These are phyloP conservation scores for Sphaerostilbella broomeana DNA, from an alignment of 2,329 filamentous ascomycete genomes.

Conservation along the genomic window DNA sequence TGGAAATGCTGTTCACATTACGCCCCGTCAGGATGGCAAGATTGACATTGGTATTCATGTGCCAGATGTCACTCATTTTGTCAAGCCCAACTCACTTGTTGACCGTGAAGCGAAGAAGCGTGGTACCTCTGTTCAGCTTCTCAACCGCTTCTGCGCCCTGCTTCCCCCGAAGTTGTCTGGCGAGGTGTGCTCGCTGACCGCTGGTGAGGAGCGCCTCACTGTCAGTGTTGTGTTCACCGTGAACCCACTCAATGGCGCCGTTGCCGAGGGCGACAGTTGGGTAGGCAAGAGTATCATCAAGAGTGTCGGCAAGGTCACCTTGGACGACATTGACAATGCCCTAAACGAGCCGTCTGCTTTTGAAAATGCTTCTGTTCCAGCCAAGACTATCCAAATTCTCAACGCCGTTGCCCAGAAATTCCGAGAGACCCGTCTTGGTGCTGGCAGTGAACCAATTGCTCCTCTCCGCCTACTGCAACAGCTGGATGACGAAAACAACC, in stretches of 20 bases:
- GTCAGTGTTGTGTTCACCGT: constrained; percentile 92
- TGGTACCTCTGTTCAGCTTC: constrained; percentile 88
- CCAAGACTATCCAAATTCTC: constrained; percentile 74
- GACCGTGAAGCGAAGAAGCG: constrained; percentile 98
- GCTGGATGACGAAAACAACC: constrained; percentile 95
- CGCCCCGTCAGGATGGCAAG: constrained; percentile 72
- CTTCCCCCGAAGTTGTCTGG: constrained; percentile 78
- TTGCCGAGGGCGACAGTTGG: constrained; percentile 84
- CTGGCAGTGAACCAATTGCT: constrained; percentile 71
- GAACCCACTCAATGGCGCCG: constrained; percentile 68
- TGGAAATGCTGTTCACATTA: constrained; percentile 89
- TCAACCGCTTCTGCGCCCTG: constrained; percentile 83
- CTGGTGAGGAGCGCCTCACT: constrained; percentile 83
- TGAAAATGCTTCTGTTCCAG: constrained; percentile 57
- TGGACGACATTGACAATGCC: constrained; percentile 79
- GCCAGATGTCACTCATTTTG: constrained; percentile 90
- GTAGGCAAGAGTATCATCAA: constrained; percentile 91
- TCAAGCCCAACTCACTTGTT: constrained; percentile 91
- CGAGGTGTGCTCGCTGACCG: constrained; percentile 80
- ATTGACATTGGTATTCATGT: constrained; percentile 95
- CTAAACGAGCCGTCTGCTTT: constrained; percentile 58
- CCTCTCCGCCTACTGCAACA: constrained; percentile 86
- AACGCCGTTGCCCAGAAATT: constrained; percentile 83
- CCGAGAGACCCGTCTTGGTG: constrained; percentile 77
- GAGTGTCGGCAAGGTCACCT: constrained; percentile 77